Evolutionary conservation across 164 flowering plant genomes (phyloP), one percentile per base, ranked within the genome.

Genomic region (Magnolia officinalis): DNA sequence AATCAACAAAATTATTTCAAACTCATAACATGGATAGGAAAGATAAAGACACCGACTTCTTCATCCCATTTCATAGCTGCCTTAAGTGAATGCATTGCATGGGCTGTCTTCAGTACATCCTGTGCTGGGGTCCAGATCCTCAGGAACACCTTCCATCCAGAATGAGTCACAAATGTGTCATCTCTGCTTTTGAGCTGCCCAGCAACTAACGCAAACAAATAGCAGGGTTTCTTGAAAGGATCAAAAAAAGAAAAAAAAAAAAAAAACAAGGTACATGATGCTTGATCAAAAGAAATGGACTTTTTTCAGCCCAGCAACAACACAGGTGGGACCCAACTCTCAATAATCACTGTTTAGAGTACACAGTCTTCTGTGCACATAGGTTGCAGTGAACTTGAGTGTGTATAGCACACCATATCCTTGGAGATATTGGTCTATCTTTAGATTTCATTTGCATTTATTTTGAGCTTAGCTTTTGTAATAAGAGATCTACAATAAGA

Each of bases 41-140:
- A 55, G 13, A 16, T 55, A 16, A 16, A 70, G 6, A 50, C 50
- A 89, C 90, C 74, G 11, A 96, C 99, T 86, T 96, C 98, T 80
- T 96, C 99, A 80, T 96, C 99, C 99, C 99, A 96, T 79, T 96
- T 96, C 99, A 94, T 96, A 26, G 98, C 92, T 45, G 93, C 98
- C 86, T 94, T 96, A 24, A 96, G 90, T 19, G 98, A 91, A 85
- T 94, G 88, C 98, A 96, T 94, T 64, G 99, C 98, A 91, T 96
- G 98, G 5, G 76, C 93, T 20, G 99, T 96, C 86, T 92, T 96
- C 8, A 96, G 92, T 58, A 96, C 73, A 79, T 94, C 99, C 74
- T 92, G 83, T 51, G 95, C 85, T 11, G 94, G 98, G 37, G 98
- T 96, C 98, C 97, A 94, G 71, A 96, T 92, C 82, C 91, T 87